Evolutionary conservation across 352 stramenopile genomes (phyloP).

Genomic region (Globisporangium paddicum): DNA sequence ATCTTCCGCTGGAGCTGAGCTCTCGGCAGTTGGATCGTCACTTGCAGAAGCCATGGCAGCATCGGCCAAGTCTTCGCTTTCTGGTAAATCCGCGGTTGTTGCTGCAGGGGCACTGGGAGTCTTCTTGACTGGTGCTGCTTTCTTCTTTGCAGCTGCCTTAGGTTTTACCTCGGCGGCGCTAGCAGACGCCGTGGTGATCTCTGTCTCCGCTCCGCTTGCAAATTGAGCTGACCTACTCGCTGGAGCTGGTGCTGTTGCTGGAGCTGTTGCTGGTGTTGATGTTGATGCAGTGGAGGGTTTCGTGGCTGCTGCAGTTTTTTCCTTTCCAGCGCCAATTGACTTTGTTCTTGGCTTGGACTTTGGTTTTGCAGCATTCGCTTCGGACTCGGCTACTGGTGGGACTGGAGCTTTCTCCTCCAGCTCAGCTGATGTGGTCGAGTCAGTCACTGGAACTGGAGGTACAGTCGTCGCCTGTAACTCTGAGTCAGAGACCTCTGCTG

Average conservation of each 20-base stretch:
- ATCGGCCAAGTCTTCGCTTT: background rate
- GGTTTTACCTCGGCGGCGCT: background rate
- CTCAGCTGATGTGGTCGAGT: background rate
- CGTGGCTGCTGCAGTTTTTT: background rate
- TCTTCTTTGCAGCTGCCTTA: conserved; percentile 4
- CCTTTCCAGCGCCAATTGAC: background rate
- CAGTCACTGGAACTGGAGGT: background rate
- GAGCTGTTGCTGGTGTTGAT: background rate
- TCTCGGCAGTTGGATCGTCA: background rate
- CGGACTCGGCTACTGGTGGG: background rate
- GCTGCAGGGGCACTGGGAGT: background rate
- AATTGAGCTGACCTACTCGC: too few species aligned
- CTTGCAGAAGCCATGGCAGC: background rate
- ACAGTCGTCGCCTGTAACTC: background rate
- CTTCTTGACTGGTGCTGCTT: background rate
- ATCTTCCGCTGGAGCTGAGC: background rate
- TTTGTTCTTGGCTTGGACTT: background rate
- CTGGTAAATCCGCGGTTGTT: background rate
- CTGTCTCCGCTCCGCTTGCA: too few species aligned
- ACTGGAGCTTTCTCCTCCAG: background rate
- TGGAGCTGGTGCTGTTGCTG: too few species aligned
- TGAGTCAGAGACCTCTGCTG: background rate
- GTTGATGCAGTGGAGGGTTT: background rate
- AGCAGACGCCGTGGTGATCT: too few species aligned
- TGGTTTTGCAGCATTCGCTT: background rate